phyloP scores from a whole-genome alignment of 2,329 filamentous ascomycete genomes.

The Fusarium mundagurra region DNA sequence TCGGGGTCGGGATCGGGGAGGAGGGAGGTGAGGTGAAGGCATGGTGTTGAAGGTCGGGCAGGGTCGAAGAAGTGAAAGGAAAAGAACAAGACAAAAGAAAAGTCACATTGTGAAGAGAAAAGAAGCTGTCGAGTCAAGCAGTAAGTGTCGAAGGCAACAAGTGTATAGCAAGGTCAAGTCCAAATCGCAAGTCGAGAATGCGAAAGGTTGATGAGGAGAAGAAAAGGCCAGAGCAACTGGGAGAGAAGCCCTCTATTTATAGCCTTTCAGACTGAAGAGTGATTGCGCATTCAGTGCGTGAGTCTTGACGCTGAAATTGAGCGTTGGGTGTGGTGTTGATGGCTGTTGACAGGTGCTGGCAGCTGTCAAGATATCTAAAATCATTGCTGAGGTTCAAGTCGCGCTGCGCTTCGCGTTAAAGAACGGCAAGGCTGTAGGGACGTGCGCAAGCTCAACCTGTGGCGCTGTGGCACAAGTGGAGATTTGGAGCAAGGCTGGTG shows the following conservation, averaged over 20 bases:
- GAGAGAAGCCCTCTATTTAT: conserved; percentile 12
- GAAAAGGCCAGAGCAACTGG: not conserved
- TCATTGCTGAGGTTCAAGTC: conserved; percentile 2
- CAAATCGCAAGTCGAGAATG: conserved; percentile 9
- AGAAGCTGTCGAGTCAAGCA: not conserved
- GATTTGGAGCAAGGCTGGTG: conserved; percentile 32
- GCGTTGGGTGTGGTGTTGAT: not conserved
- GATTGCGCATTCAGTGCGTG: not conserved
- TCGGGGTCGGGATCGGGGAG: not conserved
- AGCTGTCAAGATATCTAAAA: not conserved
- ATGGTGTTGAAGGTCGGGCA: not conserved
- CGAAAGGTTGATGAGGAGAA: not conserved
- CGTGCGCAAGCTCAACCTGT: conserved; percentile 7
- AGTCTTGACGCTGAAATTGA: too few relatives aligned
- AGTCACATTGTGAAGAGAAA: not conserved
- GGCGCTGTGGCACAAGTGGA: conserved; percentile 25
- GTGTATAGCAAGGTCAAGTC: conserved; percentile 10
- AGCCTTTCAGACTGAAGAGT: not conserved
- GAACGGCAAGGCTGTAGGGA: conserved; percentile 33
- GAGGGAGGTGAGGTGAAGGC: not conserved
- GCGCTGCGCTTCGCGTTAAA: conserved; percentile 3
- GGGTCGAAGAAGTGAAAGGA: not conserved
- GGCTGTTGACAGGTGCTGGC: not conserved
- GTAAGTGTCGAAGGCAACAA: conserved; percentile 10
- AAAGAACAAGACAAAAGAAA: not conserved